A percentile compares a stretch with the other conserved stretches of the same genome.
Evolutionary conservation across 2,329 filamentous ascomycete species (phyloP).

Genomic region (Fusarium heterosporum): DNA sequence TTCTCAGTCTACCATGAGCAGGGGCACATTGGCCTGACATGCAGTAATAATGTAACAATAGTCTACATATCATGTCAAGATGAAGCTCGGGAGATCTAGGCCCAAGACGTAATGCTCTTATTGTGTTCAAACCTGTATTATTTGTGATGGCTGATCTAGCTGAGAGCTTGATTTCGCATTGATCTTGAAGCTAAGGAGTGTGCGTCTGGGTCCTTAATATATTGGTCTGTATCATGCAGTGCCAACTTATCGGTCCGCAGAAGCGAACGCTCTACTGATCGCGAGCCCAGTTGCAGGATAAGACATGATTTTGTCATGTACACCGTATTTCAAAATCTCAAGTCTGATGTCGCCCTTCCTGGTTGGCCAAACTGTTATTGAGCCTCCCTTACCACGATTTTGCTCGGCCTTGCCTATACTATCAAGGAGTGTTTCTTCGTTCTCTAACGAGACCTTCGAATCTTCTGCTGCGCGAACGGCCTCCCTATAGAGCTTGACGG

Average conservation of each 20-base stretch:
- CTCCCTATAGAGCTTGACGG: conserved; percentile 59
- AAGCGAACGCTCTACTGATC: conserved; percentile 46
- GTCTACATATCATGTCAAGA: neutral
- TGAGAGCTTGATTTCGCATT: no score
- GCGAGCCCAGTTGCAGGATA: conserved; percentile 62
- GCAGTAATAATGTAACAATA: neutral
- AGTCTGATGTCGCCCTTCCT: conserved; percentile 58
- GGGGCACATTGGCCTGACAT: neutral
- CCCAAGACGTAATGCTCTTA: no score
- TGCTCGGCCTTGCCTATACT: conserved; percentile 34
- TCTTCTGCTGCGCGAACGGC: conserved; percentile 58
- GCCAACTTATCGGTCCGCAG: neutral
- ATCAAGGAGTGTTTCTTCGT: conserved; percentile 6
- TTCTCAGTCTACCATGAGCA: no score
- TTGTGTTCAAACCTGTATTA: neutral
- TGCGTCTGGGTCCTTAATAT: neutral
- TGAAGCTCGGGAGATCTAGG: no score
- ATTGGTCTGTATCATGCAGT: neutral
- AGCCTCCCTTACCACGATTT: conserved; percentile 57
- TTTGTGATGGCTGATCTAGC: no score
- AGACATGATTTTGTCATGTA: conserved; percentile 64
- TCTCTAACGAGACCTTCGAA: conserved; percentile 47
- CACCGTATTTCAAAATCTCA: conserved; percentile 62
- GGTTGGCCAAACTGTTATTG: conserved; percentile 58
- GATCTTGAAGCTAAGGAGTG: no score